Evolutionary conservation across 2,329 filamentous ascomycete genomes (phyloP), one percentile per base, ranked within the genome.

Genomic region (Blastomyces percursus): DNA sequence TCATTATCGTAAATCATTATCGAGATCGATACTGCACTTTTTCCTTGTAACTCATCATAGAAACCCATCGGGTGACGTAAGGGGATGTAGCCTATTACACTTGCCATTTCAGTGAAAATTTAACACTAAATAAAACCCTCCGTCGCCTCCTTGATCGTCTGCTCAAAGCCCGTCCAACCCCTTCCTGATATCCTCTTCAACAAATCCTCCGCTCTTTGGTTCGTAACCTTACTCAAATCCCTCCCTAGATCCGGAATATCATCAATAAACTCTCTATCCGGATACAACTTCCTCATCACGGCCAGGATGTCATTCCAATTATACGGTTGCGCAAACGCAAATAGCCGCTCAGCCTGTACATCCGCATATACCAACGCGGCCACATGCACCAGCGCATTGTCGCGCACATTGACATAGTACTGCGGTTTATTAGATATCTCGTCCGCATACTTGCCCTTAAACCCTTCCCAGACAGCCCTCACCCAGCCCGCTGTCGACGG

Each of bases 381-480:
- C 2, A 85, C 74, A 50, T 85, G 82, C 0, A 86, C 69, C 0
- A 78, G 72, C 0, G 81, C 83, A 3, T 68, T 68, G 60, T 85
- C 82, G 12, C 78, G 71, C 0, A 81, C 76, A 65, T 82, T 73
- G 30, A 82, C 71, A 67, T 71, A 77, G 69, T 78, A 74, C 69
- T 74, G 78, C 83, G 38, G 9, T 12, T 21, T 48, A 42, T 46
- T 56, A 24, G 46, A 52, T 54, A 16, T 24, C 35, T 8, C 21
- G 35, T 50, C 32, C 14, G 38, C 19, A 54, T n/a, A 24, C 55
- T 66, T 46, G 56, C 69, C 68, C 63, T 11, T 63, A 40, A 21
- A 30, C 59, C 66, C 54, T 60, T 71, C 69, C 63, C 16, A 65
- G 50, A 51, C 66, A 50, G 46, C 65, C 61, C 64, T 66, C 19